Evolutionary conservation across 208 protist species (phyloP).

Genomic region (Leishmania amazonensis): DNA sequence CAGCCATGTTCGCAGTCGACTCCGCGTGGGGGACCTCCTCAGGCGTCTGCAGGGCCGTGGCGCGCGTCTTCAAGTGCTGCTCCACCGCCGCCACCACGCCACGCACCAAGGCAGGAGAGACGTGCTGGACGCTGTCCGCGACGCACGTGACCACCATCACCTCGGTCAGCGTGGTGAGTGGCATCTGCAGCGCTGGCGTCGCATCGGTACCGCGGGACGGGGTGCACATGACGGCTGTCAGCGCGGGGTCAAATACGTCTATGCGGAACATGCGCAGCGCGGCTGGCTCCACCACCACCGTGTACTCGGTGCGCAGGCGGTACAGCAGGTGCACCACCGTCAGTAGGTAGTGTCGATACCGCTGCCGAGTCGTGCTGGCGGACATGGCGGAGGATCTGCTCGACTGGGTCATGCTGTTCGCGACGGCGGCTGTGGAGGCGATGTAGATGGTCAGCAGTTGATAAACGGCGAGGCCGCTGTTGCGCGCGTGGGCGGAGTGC

Average conservation of each 20-base stretch:
- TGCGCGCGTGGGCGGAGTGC: conserved; percentile 43
- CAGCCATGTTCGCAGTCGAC: not conserved
- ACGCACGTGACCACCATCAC: conserved; percentile 76
- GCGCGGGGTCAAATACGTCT: conserved; percentile 58
- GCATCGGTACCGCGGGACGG: not conserved
- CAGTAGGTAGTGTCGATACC: conserved; percentile 52
- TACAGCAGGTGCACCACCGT: conserved; percentile 67
- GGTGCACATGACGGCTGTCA: conserved; percentile 42
- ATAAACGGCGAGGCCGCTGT: conserved; percentile 49
- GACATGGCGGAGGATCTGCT: conserved; percentile 1
- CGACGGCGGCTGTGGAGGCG: conserved; percentile 36
- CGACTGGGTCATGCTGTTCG: conserved; percentile 9
- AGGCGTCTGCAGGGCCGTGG: not conserved
- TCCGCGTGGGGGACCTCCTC: not conserved
- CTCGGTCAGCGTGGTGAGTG: conserved; percentile 62
- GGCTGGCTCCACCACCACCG: conserved; percentile 62
- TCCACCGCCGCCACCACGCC: conserved; percentile 24
- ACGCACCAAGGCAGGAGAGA: conserved; percentile 52
- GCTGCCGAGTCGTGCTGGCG: conserved; percentile 12
- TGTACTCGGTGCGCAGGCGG: conserved; percentile 49
- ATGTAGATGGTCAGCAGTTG: conserved; percentile 67
- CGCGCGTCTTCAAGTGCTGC: conserved; percentile 10
- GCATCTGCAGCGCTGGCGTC: conserved; percentile 25
- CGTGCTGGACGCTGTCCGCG: conserved; percentile 63
- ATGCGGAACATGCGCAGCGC: conserved; percentile 61